Evolutionary conservation across 495 filamentous ascomycete species (phyloP), one percentile per base, ranked within the genome.

Genomic region (Zalerion maritima): DNA sequence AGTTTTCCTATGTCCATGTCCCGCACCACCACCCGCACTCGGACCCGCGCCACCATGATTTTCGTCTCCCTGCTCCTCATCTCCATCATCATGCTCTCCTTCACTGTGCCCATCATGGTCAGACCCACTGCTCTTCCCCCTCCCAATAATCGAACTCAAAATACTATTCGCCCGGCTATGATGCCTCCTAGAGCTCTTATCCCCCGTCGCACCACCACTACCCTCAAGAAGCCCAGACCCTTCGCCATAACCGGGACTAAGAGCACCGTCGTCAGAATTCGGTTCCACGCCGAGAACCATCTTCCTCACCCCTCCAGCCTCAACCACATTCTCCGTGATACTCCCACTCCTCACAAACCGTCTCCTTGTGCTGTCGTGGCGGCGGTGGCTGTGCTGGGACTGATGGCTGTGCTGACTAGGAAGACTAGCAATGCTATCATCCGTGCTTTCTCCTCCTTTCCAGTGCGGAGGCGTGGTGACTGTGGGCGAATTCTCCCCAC

Each of bases 281-380:
- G 65, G 71, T 12, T 65, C 77, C 21, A 76, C 72, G 39, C 86
- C 78, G 7, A 94, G 67, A 6, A 94, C 73, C 7, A 89, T 71
- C 55, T 94, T 94, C 23, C 77, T 74, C 18, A 91, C 66, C 2
- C 84, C 84, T 24, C 78, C 77, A 7, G 78, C 61, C 47, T 92
- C 81, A 21, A 91, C 57, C 12, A 85, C 66, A 42, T 85, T 84
- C 52, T 92, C 83, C 0, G 82, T 87, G 42, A 94, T 92, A 50
- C 77, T 85, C 7, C 85, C 85, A 40, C 78, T 85, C 20, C 82
- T 71, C 1, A 79, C 78, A 20, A 66, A 60, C 7, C 64, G 62
- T 25, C 60, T 59, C 29, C 69, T 72, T 2, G 47, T 43, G 5
- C 26, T 18, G 4, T 38, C 31, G 9, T n/a, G n/a, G n/a, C 13